Base-by-base conservation (phyloP, 2,329 filamentous ascomycete species). In the Stachybotrys chartarum region DNA sequence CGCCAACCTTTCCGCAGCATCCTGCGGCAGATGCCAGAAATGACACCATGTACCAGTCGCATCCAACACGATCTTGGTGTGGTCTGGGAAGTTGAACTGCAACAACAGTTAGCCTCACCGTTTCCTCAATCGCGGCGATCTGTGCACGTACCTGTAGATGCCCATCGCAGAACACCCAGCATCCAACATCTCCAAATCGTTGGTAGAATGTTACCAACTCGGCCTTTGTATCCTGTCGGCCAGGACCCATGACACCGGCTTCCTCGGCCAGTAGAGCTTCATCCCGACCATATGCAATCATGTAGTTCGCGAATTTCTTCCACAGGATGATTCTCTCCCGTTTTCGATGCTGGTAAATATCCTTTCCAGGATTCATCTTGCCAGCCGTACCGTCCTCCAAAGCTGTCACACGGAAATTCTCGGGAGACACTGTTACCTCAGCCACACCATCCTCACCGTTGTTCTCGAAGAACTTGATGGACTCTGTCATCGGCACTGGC, bases 1-100 rank as follows among this genome's bases (percentile, higher is more conserved):
- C 3, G 82, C 78, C 11, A 93, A 80, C 45, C 84, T 80, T 60
- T 82, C 76, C 3, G 87, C 84, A 1, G 88, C 88, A 56, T 87
- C 83, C n/a, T 83, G 75, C 0, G 87, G 83, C 18, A 92, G 81
- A 64, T 90, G 86, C 74, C 88, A 88, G 66, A 91, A 90, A 66
- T 90, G 87, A 61, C 88, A 87, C 78, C 85, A 87, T 1, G 80
- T 83, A n/a, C 87, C 89, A 32, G 87, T 82, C 1, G 86, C 75
- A 56, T 90, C 89, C 30, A 94, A 74, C 12, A 93, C 86, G 54
- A 94, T 82, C 72, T 94, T 94, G 57, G 90, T 93, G 69, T 94
- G 90, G 62, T 94, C 90, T 3, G 90, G 89, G 69, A 94, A 94
- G 72, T 94, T 93, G 72, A 93, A 89, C 82, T 91, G 55, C 14